Evolutionary conservation across 768 basidiomycete genomes (phyloP).

Genomic region (Lactarius sanguifluus): DNA sequence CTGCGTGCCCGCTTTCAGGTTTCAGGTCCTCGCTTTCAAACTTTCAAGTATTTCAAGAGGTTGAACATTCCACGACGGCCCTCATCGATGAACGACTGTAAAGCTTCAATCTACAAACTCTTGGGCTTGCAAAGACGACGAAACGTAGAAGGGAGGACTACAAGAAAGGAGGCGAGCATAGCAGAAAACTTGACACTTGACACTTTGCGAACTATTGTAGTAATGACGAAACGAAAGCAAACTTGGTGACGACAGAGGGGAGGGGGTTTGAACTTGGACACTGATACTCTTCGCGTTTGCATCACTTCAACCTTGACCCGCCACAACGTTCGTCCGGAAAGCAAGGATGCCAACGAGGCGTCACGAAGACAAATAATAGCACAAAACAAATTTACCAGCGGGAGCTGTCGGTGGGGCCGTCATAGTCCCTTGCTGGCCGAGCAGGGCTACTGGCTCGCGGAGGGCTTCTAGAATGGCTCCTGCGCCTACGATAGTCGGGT

Average conservation of each 20-base stretch:
- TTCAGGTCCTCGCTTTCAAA: slow-evolving; percentile 24
- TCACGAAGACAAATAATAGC: slow-evolving; percentile 26
- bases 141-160: slow-evolving; percentile 46
- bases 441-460: slow-evolving; percentile 65
- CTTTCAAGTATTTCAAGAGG: slow-evolving; percentile 24
- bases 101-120: slow-evolving; percentile 28
- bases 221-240: slow-evolving; percentile 46
- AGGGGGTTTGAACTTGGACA: slow-evolving; percentile 44
- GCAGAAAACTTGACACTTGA: slow-evolving; percentile 68
- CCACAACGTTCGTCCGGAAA: slow-evolving; percentile 28
- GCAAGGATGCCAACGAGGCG: slow-evolving; percentile 31
- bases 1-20: slow-evolving; percentile 8
- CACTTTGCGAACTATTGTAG: slow-evolving; percentile 52
- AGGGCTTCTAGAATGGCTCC: slow-evolving; percentile 79
- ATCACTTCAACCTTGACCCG: slow-evolving; percentile 44
- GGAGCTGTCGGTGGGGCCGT: slow-evolving; percentile 46
- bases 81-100: slow-evolving; percentile 28
- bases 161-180: slow-evolving; percentile 54
- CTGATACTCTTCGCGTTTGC: slow-evolving; percentile 39
- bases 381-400: slow-evolving; percentile 58
- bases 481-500: slow-evolving; percentile 72
- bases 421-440: slow-evolving; percentile 43
- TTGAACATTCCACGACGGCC: slow-evolving; percentile 26
- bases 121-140: slow-evolving; percentile 33
- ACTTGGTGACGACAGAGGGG: slow-evolving; percentile 37